A percentile compares a stretch with the other conserved stretches of the same genome.
Conservation (phyloP, 2,329 filamentous ascomycete genomes). For the Chaetomiaceae sp. region DNA sequence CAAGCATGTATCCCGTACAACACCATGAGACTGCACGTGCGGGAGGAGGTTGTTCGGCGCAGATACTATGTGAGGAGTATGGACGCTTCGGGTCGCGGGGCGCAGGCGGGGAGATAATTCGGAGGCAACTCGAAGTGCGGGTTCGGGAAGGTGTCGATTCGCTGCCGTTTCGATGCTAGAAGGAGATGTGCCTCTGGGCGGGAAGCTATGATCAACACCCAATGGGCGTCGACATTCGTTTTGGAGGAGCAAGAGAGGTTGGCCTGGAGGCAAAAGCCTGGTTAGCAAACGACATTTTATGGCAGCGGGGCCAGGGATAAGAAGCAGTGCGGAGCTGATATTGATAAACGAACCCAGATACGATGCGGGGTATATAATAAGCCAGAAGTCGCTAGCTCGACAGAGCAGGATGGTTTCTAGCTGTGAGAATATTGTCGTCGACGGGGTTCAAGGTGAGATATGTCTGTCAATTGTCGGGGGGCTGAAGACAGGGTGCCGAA, state of each 20-base stretch:
- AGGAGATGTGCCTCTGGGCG: neutral
- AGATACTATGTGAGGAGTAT: neutral
- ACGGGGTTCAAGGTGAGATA: slow-evolving; percentile 15
- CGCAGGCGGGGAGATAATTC: slow-evolving; percentile 5
- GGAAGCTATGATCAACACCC: slow-evolving; percentile 16
- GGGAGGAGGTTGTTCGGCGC: neutral
- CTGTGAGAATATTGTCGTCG: slow-evolving; percentile 1
- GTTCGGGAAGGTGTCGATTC: slow-evolving; percentile 13
- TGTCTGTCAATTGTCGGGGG: slow-evolving; percentile 13
- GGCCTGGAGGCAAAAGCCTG: slow-evolving; percentile 6
- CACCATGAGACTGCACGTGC: slow-evolving; percentile 13
- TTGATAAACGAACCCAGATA: slow-evolving; percentile 9
- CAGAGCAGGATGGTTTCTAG: neutral
- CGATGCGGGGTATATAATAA: slow-evolving; percentile 7
- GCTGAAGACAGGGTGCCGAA: slow-evolving; percentile 19
- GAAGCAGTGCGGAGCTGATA: slow-evolving; percentile 6
- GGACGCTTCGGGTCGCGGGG: slow-evolving; percentile 2
- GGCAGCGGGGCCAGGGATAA: slow-evolving; percentile 5
- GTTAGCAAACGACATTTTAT: slow-evolving; percentile 18
- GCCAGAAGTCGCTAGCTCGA: slow-evolving; percentile 10
- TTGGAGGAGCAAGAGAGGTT: slow-evolving; percentile 16
- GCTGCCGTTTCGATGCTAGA: slow-evolving; percentile 11
- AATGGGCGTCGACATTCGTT: slow-evolving; percentile 19
- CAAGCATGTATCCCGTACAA: slow-evolving; percentile 17
- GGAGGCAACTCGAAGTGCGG: slow-evolving; percentile 3